These are phyloP conservation scores for Porcisia hertigi DNA, from an alignment of 208 protist genomes.

Conservation along the genomic window DNA sequence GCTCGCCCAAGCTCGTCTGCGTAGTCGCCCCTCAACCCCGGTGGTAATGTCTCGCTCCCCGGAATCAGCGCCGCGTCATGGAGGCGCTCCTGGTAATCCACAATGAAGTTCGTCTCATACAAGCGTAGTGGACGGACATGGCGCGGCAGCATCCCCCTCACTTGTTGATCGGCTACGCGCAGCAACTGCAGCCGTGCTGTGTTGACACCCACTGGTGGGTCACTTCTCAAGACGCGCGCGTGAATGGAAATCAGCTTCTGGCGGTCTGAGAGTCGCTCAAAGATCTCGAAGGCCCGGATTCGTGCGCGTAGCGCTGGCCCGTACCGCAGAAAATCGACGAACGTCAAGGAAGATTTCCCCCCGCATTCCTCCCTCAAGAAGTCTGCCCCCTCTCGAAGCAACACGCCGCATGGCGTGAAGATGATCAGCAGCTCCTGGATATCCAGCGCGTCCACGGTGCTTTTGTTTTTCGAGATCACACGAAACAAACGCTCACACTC, in stretches of 20 bases:
- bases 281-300: conserved; percentile 55
- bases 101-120: conserved; percentile 74
- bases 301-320: conserved; percentile 48
- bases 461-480: conserved; percentile 43
- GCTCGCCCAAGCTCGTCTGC: conserved; percentile 29
- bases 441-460: conserved; percentile 45
- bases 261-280: conserved; percentile 40
- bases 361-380: conserved; percentile 78
- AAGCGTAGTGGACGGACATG: conserved; percentile 39
- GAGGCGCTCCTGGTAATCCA: conserved; percentile 53
- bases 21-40: conserved; percentile 17
- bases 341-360: conserved; percentile 44
- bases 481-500: conserved; percentile 45
- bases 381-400: conserved; percentile 56
- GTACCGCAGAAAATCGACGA: conserved; percentile 59
- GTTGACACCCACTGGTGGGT: conserved; percentile 19
- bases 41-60: conserved; percentile 26
- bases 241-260: conserved; percentile 53
- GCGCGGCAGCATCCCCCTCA: conserved; percentile 10
- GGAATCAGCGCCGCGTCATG: conserved; percentile 37
- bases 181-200: conserved; percentile 38
- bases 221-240: conserved; percentile 42
- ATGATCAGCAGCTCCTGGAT: conserved; percentile 63
- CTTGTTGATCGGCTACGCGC: conserved; percentile 34
- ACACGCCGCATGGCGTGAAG: conserved; percentile 60